Conservation (phyloP, 768 basidiomycete species). For the Leccinum imitatum region DNA sequence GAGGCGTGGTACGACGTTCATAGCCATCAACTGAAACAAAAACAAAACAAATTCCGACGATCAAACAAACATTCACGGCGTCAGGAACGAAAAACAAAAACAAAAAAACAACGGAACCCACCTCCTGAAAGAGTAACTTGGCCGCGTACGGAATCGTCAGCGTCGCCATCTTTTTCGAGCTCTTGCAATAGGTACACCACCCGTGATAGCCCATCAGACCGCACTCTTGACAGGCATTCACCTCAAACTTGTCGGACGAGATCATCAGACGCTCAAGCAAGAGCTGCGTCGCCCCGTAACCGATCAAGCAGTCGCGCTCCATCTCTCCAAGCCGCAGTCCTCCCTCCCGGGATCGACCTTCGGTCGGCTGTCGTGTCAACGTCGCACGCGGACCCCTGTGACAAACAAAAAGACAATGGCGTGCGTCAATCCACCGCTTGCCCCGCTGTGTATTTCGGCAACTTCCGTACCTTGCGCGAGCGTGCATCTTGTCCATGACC, state of each 20-base stretch:
- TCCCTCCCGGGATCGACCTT: conserved; percentile 96
- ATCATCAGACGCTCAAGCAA: conserved; percentile 98
- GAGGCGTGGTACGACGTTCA: conserved; percentile 92
- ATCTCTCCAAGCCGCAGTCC: conserved; percentile 97
- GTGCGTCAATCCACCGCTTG: conserved; percentile 5
- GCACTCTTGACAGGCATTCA: conserved; percentile 92
- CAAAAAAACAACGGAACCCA: conserved; percentile 30
- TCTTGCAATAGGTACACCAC: conserved; percentile 99
- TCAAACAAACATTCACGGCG: not conserved
- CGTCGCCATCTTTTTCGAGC: conserved; percentile 93
- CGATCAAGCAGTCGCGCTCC: conserved; percentile 98
- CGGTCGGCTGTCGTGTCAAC: conserved; percentile 95
- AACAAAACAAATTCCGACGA: not conserved
- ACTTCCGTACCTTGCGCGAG: conserved; percentile 76
- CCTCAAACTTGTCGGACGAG: conserved; percentile 97
- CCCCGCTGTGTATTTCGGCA: conserved; percentile 10
- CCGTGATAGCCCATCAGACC: conserved; percentile 93
- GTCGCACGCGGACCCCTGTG: conserved; percentile 91
- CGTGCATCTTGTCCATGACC: conserved; percentile 99
- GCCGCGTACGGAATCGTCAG: conserved; percentile 96
- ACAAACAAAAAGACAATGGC: not conserved
- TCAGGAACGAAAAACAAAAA: not conserved
- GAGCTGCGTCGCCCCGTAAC: conserved; percentile 97
- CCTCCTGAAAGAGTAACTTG: conserved; percentile 90
- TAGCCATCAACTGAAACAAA: conserved; percentile 78